phyloP scores from a whole-genome alignment of 2,329 filamentous ascomycete genomes.

The Madurella mycetomatis region DNA sequence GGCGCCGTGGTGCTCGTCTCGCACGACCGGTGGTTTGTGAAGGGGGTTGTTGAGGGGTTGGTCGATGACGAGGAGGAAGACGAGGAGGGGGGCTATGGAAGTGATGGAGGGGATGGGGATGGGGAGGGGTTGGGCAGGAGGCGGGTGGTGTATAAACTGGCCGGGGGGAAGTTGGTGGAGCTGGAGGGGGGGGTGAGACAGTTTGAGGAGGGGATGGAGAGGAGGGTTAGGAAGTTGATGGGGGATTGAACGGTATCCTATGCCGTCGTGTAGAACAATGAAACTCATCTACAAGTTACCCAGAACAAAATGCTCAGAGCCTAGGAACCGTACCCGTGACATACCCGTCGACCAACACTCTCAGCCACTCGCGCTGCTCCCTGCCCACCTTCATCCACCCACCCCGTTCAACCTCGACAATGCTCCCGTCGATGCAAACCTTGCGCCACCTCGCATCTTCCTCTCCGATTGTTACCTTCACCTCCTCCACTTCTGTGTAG shows the following conservation, averaged over 20 bases:
- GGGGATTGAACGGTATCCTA: slow-evolving; percentile 3
- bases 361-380: slow-evolving; percentile 40
- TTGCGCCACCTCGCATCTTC: slow-evolving; percentile 72
- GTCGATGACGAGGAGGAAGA: slow-evolving; percentile 33
- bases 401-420: slow-evolving; percentile 65
- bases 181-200: slow-evolving; percentile 58
- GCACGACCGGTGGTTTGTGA: slow-evolving; percentile 79
- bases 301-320: background rate
- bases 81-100: background rate
- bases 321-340: background rate
- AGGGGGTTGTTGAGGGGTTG: slow-evolving; percentile 64
- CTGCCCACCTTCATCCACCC: slow-evolving; percentile 63
- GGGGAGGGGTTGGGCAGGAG: slow-evolving; percentile 42
- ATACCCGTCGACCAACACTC: slow-evolving; percentile 38
- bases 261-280: background rate
- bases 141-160: slow-evolving; percentile 57
- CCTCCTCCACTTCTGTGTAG: slow-evolving; percentile 65
- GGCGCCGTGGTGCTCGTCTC: slow-evolving; percentile 74
- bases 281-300: background rate
- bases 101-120: slow-evolving; percentile 35
- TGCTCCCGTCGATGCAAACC: slow-evolving; percentile 88
- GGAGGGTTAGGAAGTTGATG: slow-evolving; percentile 47
- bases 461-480: slow-evolving; percentile 65
- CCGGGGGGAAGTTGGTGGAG: slow-evolving; percentile 50
- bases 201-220: slow-evolving; percentile 62